A percentile compares a stretch with the other conserved stretches of the same genome.
Evolutionary conservation across 1,284 basidiomycete species (phyloP).

Genomic region (Leccinum subrobustum): DNA sequence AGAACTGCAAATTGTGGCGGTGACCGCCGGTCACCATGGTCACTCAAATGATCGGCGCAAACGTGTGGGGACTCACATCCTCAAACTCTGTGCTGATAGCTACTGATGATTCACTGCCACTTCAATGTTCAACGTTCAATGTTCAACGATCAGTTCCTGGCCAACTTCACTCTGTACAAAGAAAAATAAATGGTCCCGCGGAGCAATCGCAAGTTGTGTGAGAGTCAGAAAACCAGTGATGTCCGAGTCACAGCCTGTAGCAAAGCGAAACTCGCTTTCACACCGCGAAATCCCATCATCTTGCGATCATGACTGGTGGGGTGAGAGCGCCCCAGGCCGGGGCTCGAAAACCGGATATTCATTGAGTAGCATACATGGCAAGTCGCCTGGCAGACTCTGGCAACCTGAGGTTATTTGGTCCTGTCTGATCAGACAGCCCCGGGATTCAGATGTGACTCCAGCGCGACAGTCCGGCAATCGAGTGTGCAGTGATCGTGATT

Average conservation of each 20-base stretch:
- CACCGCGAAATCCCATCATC: too few relatives aligned
- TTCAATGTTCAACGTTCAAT: not conserved
- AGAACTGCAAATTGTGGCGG: not conserved
- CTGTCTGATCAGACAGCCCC: not conserved
- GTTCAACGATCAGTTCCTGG: not conserved
- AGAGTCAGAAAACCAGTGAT: too few relatives aligned
- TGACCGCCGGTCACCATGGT: not conserved
- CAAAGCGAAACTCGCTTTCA: too few relatives aligned
- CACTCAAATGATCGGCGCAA: not conserved
- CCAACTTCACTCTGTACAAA: not conserved
- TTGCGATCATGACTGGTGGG: not conserved
- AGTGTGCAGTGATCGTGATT: not conserved
- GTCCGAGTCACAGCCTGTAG: too few relatives aligned
- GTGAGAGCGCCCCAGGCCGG: too few relatives aligned
- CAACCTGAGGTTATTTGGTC: not conserved
- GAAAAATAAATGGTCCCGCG: not conserved
- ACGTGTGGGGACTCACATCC: too few relatives aligned
- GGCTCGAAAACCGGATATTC: not conserved
- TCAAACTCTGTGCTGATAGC: not conserved
- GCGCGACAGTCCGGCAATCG: not conserved
- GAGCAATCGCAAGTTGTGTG: too few relatives aligned
- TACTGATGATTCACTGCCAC: not conserved
- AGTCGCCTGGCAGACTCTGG: not conserved
- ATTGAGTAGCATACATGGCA: not conserved
- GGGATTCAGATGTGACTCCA: too few relatives aligned